Percentiles rank a stretch among this genome's conserved stretches.
Conservation (phyloP, 495 filamentous ascomycete species). For the Tuber umbilicatum region DNA sequence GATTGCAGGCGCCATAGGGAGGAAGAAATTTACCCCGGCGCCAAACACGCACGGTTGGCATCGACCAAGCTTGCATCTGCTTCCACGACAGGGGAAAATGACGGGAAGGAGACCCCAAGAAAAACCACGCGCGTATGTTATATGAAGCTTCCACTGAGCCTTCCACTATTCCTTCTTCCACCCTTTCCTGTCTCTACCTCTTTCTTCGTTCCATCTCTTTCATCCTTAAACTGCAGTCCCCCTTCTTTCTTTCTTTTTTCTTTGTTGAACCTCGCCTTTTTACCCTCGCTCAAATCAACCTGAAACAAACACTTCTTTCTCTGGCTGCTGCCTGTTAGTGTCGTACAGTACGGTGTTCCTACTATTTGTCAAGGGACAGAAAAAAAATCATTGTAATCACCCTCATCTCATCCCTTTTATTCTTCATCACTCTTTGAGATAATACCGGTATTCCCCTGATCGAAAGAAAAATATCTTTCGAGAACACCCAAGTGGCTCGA, state of each 20-base stretch:
- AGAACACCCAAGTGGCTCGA: neutral
- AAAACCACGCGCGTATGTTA: neutral
- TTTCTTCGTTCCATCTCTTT: neutral
- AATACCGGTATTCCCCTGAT: neutral
- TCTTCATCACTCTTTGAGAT: neutral
- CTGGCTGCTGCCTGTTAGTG: neutral
- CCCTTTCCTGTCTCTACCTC: neutral
- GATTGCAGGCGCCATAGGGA: neutral
- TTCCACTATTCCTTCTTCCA: neutral
- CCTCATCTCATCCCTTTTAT: constrained; percentile 1
- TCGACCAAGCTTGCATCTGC: neutral
- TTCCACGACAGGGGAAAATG: neutral
- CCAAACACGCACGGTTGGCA: constrained; percentile 2
- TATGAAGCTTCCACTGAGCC: neutral
- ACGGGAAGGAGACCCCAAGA: neutral
- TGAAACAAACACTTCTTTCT: neutral
- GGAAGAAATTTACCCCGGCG: neutral
- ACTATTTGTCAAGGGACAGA: neutral
- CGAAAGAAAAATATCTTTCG: neutral
- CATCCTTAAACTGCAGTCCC: neutral
- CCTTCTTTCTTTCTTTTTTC: neutral
- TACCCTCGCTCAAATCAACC: neutral
- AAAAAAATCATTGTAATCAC: neutral
- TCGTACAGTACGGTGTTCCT: neutral
- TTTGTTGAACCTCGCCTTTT: neutral